Evolutionary conservation across 192 early-diverging fungal species (phyloP).

Genomic region (Umbelopsis sp.): DNA sequence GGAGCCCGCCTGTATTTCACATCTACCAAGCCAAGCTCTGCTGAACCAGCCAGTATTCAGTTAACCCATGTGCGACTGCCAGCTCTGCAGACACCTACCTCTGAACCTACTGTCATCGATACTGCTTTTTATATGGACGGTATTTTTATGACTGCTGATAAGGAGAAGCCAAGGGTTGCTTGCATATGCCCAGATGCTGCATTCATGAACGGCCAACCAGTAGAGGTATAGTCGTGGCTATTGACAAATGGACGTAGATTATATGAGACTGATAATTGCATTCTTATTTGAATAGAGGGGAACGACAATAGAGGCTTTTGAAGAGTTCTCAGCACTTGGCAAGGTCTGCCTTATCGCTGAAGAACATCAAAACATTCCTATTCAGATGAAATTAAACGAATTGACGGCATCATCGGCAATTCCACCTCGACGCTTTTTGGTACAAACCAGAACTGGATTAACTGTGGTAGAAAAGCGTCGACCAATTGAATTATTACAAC

Average conservation of each 20-base stretch:
- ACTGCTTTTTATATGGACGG: conserved; percentile 71
- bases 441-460: conserved; percentile 79
- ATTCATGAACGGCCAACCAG: neutral
- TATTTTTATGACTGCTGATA: conserved; percentile 33
- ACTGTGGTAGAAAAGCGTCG: conserved; percentile 70
- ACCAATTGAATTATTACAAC: conserved; percentile 75
- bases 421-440: conserved; percentile 66
- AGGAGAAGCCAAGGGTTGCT: conserved; percentile 26
- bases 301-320: conserved; percentile 32
- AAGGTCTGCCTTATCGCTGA: conserved; percentile 85
- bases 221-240: neutral
- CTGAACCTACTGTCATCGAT: conserved; percentile 25
- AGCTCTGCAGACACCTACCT: neutral
- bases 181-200: conserved; percentile 20
- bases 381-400: conserved; percentile 60
- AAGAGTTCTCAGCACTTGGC: conserved; percentile 59
- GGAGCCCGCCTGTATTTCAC: conserved; percentile 82
- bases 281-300: conserved; percentile 26
- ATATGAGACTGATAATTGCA: conserved; percentile 28
- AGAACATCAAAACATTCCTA: conserved; percentile 30
- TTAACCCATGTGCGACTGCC: conserved; percentile 72
- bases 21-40: neutral
- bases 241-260: neutral
- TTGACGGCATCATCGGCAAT: conserved; percentile 59
- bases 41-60: conserved; percentile 54